These are phyloP conservation scores for Echeveria elegans DNA, from an alignment of 164 flowering plant species.

Conservation along the genomic window DNA sequence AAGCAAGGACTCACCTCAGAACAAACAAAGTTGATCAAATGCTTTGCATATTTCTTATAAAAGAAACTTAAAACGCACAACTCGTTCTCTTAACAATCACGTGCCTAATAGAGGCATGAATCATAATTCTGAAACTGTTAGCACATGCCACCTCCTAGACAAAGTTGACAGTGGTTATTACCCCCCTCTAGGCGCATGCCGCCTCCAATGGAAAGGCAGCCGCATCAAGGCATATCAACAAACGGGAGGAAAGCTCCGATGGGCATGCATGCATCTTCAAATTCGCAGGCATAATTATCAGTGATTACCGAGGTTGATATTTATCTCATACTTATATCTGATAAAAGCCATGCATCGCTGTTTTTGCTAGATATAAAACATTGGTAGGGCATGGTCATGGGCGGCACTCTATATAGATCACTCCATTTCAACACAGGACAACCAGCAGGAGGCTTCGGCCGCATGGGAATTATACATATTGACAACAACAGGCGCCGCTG, in stretches of 20 bases:
- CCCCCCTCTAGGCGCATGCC: constrained; percentile 52
- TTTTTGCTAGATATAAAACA: background rate
- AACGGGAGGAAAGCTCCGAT: constrained; percentile 73
- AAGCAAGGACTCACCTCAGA: no score
- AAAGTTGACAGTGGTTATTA: constrained; percentile 69
- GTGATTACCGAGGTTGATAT: constrained; percentile 53
- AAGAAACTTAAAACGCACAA: no score
- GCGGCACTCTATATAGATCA: constrained; percentile 33
- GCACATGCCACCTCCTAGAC: constrained; percentile 75
- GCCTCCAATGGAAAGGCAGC: constrained; percentile 65
- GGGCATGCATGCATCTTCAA: constrained; percentile 48
- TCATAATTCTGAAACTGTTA: constrained; percentile 52
- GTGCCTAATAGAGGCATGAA: no score
- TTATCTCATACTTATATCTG: background rate
- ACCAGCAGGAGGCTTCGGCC: constrained; percentile 36
- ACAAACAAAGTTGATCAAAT: no score
- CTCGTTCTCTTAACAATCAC: no score
- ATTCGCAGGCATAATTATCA: constrained; percentile 44
- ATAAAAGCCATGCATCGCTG: background rate
- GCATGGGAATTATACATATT: constrained; percentile 40
- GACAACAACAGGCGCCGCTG: background rate
- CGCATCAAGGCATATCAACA: constrained; percentile 62
- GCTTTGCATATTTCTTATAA: no score
- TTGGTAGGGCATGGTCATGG: constrained; percentile 15
- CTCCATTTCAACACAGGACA: constrained; percentile 31